Conservation (phyloP, 2,329 filamentous ascomycete species). For the Aspergillus sp. region DNA sequence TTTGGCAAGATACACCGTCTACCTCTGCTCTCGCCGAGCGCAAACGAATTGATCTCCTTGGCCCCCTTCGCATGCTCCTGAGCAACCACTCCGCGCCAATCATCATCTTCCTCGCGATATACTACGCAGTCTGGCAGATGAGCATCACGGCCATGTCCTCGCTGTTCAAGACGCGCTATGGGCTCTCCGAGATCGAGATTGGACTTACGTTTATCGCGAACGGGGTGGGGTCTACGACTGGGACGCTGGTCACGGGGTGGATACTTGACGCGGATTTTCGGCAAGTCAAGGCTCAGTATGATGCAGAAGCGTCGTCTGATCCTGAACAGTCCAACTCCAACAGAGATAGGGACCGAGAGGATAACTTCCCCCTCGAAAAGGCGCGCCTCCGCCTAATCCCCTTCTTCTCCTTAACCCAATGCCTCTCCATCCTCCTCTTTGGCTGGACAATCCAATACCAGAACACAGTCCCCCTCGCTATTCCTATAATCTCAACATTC, state of each 20-base stretch:
- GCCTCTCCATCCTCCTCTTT: constrained; percentile 54
- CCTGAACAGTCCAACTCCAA: neutral
- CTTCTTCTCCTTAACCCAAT: constrained; percentile 51
- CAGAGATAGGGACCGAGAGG: constrained; percentile 11
- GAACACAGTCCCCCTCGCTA: constrained; percentile 50
- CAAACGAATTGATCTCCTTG: constrained; percentile 51
- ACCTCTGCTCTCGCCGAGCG: constrained; percentile 19
- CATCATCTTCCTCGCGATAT: constrained; percentile 54
- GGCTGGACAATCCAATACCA: constrained; percentile 58
- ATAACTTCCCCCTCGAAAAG: constrained; percentile 54
- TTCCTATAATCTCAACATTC: constrained; percentile 57
- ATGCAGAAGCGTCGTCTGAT: constrained; percentile 11
- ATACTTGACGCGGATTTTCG: constrained; percentile 59
- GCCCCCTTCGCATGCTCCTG: constrained; percentile 54
- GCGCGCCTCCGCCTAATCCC: constrained; percentile 57
- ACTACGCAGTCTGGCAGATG: constrained; percentile 62
- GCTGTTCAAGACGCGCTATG: constrained; percentile 52
- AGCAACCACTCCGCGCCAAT: constrained; percentile 51
- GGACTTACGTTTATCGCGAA: constrained; percentile 61
- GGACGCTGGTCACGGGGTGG: constrained; percentile 57
- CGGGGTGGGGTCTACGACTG: constrained; percentile 59
- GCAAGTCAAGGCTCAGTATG: constrained; percentile 42
- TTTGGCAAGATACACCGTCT: neutral
- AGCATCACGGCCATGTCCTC: constrained; percentile 58
- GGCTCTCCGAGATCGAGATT: constrained; percentile 50